Evolutionary conservation across 2,329 filamentous ascomycete species (phyloP).

Genomic region (Sporothrix luriei): DNA sequence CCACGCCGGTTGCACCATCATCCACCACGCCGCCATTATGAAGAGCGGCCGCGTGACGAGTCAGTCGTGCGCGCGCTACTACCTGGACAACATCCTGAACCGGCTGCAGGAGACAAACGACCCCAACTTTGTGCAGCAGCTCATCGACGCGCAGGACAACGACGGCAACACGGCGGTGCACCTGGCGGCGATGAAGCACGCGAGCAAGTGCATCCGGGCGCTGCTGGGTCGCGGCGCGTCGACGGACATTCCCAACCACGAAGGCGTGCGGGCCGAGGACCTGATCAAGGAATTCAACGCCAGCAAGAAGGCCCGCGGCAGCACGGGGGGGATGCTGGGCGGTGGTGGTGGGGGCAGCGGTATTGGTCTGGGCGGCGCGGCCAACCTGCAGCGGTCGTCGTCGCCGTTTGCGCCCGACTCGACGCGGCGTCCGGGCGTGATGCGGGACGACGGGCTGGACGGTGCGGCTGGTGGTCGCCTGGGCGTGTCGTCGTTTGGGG

Average conservation of each 20-base stretch:
- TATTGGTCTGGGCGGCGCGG: neutral
- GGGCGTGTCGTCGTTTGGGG: slow-evolving; percentile 36
- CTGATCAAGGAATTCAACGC: slow-evolving; percentile 77
- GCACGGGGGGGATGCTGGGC: neutral
- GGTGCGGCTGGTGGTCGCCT: slow-evolving; percentile 33
- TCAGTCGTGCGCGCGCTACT: slow-evolving; percentile 87
- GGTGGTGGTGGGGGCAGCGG: neutral
- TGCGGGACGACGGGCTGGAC: slow-evolving; percentile 55
- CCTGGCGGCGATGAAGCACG: slow-evolving; percentile 75
- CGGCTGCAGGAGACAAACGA: slow-evolving; percentile 78
- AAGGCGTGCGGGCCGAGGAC: slow-evolving; percentile 81
- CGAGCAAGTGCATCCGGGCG: slow-evolving; percentile 84
- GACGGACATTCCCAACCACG: slow-evolving; percentile 78
- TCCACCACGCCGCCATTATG: slow-evolving; percentile 90
- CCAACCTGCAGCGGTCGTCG: slow-evolving; percentile 67
- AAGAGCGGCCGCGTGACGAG: slow-evolving; percentile 80
- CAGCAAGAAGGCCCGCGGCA: slow-evolving; percentile 64
- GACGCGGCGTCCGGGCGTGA: slow-evolving; percentile 56
- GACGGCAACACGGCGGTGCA: slow-evolving; percentile 86
- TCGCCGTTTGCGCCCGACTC: slow-evolving; percentile 68
- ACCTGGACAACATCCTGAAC: slow-evolving; percentile 87
- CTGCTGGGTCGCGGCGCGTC: slow-evolving; percentile 77
- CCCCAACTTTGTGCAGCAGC: slow-evolving; percentile 71
- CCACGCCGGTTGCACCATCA: slow-evolving; percentile 79
- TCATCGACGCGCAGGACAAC: slow-evolving; percentile 80